Percentiles rank a stretch among this genome's conserved stretches.
phyloP scores from a whole-genome alignment of 139 green algal species.

The Micractinium conductrix region DNA sequence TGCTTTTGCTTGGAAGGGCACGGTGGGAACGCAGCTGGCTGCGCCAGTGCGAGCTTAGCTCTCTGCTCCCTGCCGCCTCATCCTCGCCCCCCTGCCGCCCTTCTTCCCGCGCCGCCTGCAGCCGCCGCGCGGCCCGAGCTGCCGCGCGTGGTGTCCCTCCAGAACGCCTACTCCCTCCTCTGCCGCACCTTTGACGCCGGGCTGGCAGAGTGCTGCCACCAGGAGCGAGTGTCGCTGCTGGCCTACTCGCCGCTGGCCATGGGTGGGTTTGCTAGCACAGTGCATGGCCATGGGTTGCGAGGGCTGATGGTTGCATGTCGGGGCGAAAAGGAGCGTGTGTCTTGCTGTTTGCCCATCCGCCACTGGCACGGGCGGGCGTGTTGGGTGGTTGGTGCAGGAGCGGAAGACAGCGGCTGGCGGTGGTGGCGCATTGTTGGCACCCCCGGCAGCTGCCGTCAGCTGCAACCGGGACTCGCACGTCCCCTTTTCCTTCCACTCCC shows the following conservation, averaged over 20 bases:
- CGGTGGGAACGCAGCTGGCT: too few species aligned
- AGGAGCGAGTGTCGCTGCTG: constrained; percentile 75
- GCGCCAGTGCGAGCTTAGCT: neutral
- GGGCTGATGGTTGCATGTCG: too few species aligned
- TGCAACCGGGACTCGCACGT: too few species aligned
- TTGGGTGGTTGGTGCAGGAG: too few species aligned
- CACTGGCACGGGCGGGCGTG: too few species aligned
- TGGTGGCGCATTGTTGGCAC: too few species aligned
- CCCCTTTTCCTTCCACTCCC: neutral
- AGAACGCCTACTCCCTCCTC: constrained; percentile 71
- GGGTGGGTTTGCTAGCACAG: constrained; percentile 32
- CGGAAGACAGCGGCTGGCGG: too few species aligned
- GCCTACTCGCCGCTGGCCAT: constrained; percentile 93
- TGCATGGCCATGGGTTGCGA: too few species aligned
- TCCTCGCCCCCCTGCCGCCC: neutral
- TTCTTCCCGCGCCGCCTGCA: too few species aligned
- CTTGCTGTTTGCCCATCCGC: too few species aligned
- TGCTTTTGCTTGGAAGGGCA: neutral
- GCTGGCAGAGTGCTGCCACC: constrained; percentile 80
- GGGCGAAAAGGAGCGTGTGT: too few species aligned
- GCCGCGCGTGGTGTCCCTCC: constrained; percentile 61
- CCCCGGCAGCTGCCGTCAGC: too few species aligned
- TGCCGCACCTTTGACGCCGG: constrained; percentile 84
- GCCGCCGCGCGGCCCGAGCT: constrained; percentile 2
- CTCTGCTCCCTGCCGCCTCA: neutral